Conservation (phyloP, 305 asterid genomes). For the Fraxinus velutina region DNA sequence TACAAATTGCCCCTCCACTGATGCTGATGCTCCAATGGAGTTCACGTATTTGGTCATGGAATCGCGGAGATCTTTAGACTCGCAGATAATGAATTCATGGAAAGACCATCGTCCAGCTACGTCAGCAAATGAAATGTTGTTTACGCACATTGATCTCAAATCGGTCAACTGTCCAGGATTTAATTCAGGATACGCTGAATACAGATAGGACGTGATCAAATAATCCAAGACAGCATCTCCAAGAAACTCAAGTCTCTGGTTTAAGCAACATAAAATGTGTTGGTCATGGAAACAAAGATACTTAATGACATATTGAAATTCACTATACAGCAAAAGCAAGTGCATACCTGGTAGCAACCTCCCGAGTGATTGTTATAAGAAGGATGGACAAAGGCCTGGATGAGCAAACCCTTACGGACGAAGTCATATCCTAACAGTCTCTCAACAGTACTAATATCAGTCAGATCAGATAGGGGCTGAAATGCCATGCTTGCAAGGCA, state of each 20-base stretch:
- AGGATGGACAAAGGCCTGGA: conserved; percentile 96
- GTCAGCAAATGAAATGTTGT: conserved; percentile 75
- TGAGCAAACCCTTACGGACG: conserved; percentile 70
- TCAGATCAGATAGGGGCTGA: conserved; percentile 52
- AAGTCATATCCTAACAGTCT: conserved; percentile 53
- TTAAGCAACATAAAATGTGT: conserved; percentile 30
- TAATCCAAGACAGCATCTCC: conserved; percentile 99
- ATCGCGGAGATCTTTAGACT: conserved; percentile 58
- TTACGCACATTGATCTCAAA: conserved; percentile 78
- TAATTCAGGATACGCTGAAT: conserved; percentile 68
- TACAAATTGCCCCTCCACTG: conserved; percentile 34
- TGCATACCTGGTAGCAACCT: conserved; percentile 92
- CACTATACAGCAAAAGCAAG: conserved; percentile 11
- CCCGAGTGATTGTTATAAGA: conserved; percentile 68
- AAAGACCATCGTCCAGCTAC: conserved; percentile 67
- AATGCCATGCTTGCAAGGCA: conserved; percentile 58
- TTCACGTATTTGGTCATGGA: conserved; percentile 56
- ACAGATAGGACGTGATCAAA: conserved; percentile 86
- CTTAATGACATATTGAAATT: neutral
- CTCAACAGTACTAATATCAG: conserved; percentile 55
- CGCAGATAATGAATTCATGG: conserved; percentile 61
- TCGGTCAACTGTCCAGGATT: conserved; percentile 96
- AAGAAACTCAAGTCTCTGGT: conserved; percentile 92
- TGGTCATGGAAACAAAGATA: conserved; percentile 11
- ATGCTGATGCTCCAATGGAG: conserved; percentile 37